A percentile compares a stretch with the other conserved stretches of the same genome.
phyloP scores from a whole-genome alignment of 768 basidiomycete species.

The Lactarius sanguifluus region DNA sequence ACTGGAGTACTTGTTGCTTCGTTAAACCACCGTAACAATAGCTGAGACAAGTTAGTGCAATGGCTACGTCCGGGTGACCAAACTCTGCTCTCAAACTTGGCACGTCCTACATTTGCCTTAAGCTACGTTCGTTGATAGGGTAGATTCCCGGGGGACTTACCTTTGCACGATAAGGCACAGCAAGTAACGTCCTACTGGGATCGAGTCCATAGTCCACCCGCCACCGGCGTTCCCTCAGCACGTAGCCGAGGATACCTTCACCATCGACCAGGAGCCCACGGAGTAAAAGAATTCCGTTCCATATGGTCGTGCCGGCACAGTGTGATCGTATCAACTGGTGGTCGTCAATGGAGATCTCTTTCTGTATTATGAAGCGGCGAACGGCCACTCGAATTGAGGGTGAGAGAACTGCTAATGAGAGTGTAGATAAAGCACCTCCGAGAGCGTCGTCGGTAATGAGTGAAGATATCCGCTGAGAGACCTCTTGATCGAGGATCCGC shows the following conservation, averaged over 20 bases:
- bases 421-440: neutral
- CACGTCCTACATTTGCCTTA: conserved; percentile 37
- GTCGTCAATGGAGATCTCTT: neutral
- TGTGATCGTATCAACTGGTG: neutral
- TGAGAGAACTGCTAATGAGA: conserved; percentile 3
- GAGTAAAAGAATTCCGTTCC: conserved; percentile 43
- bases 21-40: conserved; percentile 51
- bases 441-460: conserved; percentile 15
- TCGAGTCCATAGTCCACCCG: conserved; percentile 54
- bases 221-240: conserved; percentile 44
- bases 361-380: conserved; percentile 13
- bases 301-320: conserved; percentile 28
- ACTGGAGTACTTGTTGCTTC: conserved; percentile 38
- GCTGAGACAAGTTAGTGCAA: conserved; percentile 46
- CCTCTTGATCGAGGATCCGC: conserved; percentile 2
- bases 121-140: neutral
- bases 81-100: conserved; percentile 49
- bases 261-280: conserved; percentile 44
- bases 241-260: conserved; percentile 41
- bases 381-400: neutral
- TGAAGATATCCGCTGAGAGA: neutral
- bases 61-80: conserved; percentile 50
- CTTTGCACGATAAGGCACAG: conserved; percentile 52
- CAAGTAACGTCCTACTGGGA: conserved; percentile 42
- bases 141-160: neutral